Evolutionary conservation across 1,284 basidiomycete genomes (phyloP), one percentile per base, ranked within the genome.

Genomic region (Ganoderma boninense): DNA sequence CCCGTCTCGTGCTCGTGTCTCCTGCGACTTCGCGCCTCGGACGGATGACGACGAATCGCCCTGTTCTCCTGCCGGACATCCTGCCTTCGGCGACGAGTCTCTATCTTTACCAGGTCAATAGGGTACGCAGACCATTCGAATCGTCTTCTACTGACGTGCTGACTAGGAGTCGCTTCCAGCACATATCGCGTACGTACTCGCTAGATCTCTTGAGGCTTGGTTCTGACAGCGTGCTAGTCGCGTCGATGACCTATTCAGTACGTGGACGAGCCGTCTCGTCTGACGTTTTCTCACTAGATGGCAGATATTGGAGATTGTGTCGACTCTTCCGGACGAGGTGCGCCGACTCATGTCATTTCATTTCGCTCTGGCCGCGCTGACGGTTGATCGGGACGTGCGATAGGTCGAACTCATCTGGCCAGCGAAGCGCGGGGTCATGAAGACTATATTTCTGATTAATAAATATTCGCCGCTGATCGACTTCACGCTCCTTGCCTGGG

Each of bases 261-360:
- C 32, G 57, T 59, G 57, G 10, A 8, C 29, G 3, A 18, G 20
- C 7, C 14, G 38, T 20, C 16, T 59, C 32, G 6, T 32, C 16
- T 10, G 4, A 8, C 8, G 1, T 32, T 16, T 8, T 8, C 57
- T 59, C 57, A 59, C 7, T 2, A 3, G 10, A 11, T 20, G 14
- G 20, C 32, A 59, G 57, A 10, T 38, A 0, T 18, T 59, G 18
- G 57, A 59, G 29, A 59, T 59, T 18, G 29, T 59, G 6, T 35
- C 57, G 3, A 59, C 57, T 20, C 35, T 59, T 35, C 57, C 57
- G 18, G 57, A 40, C 29, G 57, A 59, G 35, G 57, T 59, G 29
- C 2, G 35, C 13, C 32, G 2, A 7, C 10, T 29, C 32, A 11
- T 38, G 26, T n/a, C n/a, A n/a, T n/a, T n/a, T n/a, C n/a, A n/a